phyloP scores from a whole-genome alignment of 768 basidiomycete genomes.

The Lactifluus volemus region DNA sequence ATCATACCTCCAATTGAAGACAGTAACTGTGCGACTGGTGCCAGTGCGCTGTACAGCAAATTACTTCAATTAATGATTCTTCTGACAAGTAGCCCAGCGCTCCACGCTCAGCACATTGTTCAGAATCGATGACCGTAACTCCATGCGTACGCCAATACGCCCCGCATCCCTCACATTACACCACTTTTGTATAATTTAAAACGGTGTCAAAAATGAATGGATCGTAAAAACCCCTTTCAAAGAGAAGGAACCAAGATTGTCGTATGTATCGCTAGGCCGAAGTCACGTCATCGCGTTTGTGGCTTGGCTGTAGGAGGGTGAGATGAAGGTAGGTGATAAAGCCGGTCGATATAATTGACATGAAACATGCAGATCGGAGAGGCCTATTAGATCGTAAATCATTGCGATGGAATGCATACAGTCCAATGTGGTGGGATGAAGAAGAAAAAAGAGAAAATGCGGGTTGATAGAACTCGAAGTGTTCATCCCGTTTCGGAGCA shows the following conservation, averaged over 20 bases:
- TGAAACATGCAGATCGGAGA: conserved; percentile 12
- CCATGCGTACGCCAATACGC: not conserved
- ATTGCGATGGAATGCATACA: conserved; percentile 4
- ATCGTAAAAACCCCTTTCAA: not conserved
- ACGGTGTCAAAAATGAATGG: not conserved
- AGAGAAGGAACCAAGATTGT: conserved; percentile 3
- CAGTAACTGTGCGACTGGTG: no score
- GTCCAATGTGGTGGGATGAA: not conserved
- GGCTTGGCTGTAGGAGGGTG: not conserved
- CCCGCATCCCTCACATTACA: not conserved
- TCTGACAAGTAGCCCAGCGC: no score
- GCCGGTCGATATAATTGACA: conserved; percentile 1
- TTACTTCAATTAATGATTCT: no score
- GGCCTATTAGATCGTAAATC: conserved; percentile 13
- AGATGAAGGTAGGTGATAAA: not conserved
- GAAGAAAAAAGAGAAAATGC: not conserved
- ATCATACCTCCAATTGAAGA: no score
- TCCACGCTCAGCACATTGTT: not conserved
- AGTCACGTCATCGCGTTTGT: not conserved
- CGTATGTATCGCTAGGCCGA: not conserved
- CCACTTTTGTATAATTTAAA: conserved; percentile 9
- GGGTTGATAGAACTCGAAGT: not conserved
- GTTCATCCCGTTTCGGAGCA: not conserved
- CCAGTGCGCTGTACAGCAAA: no score
- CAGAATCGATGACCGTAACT: not conserved